These are phyloP conservation scores for Borovskyia barvae DNA, from an alignment of 208 protist genomes.

Conservation along the genomic window DNA sequence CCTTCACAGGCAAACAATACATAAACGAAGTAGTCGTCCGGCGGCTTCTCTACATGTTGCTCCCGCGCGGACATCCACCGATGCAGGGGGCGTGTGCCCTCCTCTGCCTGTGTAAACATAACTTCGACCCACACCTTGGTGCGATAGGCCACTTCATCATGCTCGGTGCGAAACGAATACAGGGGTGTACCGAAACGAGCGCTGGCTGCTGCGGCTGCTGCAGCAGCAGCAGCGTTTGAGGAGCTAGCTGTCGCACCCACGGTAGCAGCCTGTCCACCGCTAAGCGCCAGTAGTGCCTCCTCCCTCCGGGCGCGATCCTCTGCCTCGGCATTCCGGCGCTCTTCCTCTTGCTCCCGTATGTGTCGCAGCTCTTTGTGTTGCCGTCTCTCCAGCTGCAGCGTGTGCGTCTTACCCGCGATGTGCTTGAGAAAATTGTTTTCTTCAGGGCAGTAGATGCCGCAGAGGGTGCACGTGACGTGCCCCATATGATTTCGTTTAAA, in stretches of 20 bases:
- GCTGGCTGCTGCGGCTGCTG: slow-evolving; percentile 7
- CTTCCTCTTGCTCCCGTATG: slow-evolving; percentile 62
- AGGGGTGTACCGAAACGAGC: slow-evolving; percentile 50
- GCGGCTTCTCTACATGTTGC: slow-evolving; percentile 60
- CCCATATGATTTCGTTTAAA: slow-evolving; percentile 88
- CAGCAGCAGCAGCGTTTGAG: slow-evolving; percentile 2
- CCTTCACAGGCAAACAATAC: slow-evolving; percentile 83
- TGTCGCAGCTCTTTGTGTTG: slow-evolving; percentile 48
- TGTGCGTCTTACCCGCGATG: slow-evolving; percentile 75
- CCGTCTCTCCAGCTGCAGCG: slow-evolving; percentile 60
- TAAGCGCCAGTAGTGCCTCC: slow-evolving; percentile 39
- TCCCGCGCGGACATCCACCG: slow-evolving; percentile 82
- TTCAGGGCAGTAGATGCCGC: slow-evolving; percentile 72
- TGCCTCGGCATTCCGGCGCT: slow-evolving; percentile 47
- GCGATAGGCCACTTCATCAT: slow-evolving; percentile 43
- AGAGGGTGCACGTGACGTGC: slow-evolving; percentile 76
- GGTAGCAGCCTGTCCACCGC: slow-evolving; percentile 5
- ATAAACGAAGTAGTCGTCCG: slow-evolving; percentile 69
- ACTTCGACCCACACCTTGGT: slow-evolving; percentile 85
- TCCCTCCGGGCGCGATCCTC: slow-evolving; percentile 39
- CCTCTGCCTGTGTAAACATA: slow-evolving; percentile 55
- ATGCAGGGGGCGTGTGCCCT: slow-evolving; percentile 67
- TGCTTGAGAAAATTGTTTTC: slow-evolving; percentile 84
- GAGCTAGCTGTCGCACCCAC: not conserved
- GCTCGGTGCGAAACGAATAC: slow-evolving; percentile 75